These are phyloP conservation scores for Pelargonium myrrhifolium DNA, from an alignment of 441 rosid species.

Conservation along the genomic window DNA sequence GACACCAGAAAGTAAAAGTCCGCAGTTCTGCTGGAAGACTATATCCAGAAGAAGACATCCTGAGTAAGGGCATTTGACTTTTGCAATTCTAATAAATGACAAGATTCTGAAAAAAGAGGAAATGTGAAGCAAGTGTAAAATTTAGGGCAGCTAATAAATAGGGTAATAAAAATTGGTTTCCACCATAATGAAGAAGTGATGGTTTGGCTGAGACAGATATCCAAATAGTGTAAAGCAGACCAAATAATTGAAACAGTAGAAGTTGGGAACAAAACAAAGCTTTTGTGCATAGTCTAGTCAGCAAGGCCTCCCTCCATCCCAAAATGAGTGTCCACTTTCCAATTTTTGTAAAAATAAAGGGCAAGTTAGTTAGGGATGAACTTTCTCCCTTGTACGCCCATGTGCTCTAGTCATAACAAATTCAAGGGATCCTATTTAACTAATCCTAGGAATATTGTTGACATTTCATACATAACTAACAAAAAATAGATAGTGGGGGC, in stretches of 20 bases:
- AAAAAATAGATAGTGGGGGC: too few species aligned
- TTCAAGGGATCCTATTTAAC: too few species aligned
- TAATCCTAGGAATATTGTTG: too few species aligned
- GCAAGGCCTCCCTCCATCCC: too few species aligned
- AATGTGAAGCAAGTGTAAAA: background rate
- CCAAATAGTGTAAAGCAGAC: background rate
- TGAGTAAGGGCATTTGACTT: background rate
- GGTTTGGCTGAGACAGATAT: background rate
- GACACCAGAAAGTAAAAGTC: background rate
- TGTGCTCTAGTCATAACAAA: too few species aligned
- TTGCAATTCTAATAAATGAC: background rate
- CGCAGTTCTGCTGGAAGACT: background rate
- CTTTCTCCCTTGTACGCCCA: too few species aligned
- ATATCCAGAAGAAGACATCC: background rate
- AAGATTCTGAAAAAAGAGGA: background rate
- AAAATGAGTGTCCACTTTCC: too few species aligned
- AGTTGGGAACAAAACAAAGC: background rate
- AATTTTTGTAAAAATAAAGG: too few species aligned
- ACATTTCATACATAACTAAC: too few species aligned
- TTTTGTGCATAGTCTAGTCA: background rate
- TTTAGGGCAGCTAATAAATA: background rate
- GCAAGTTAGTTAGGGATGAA: too few species aligned
- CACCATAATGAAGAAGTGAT: background rate
- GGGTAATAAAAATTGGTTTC: background rate
- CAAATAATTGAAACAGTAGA: background rate